phyloP scores from a whole-genome alignment of 345 rosid species.

The Sisymbrium irio region DNA sequence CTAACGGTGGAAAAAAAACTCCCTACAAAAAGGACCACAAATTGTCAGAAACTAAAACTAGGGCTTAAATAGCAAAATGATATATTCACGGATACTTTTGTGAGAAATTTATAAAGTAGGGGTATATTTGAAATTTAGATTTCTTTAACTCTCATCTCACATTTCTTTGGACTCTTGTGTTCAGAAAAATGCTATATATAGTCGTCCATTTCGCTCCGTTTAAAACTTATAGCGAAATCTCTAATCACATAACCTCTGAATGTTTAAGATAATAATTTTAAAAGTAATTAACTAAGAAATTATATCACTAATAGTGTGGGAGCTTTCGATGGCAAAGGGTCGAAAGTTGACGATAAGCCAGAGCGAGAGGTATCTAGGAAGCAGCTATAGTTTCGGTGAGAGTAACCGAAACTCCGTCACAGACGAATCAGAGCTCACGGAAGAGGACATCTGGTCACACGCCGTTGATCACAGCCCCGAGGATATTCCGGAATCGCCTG shows the following conservation, averaged over 20 bases:
- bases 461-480: slow-evolving; percentile 41
- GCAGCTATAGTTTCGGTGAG: slow-evolving; percentile 33
- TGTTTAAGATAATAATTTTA: neutral
- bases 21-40: slow-evolving; percentile 19
- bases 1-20: slow-evolving; percentile 16
- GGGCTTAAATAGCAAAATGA: neutral
- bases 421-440: slow-evolving; percentile 57
- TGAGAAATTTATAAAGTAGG: neutral
- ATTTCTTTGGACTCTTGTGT: slow-evolving; percentile 24
- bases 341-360: slow-evolving; percentile 67
- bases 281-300: neutral
- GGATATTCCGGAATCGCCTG: neutral
- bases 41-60: neutral
- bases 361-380: slow-evolving; percentile 71
- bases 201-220: slow-evolving; percentile 24
- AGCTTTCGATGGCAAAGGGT: slow-evolving; percentile 47
- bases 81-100: neutral
- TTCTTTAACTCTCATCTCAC: neutral
- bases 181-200: slow-evolving; percentile 33
- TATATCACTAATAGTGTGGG: neutral
- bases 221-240: slow-evolving; percentile 34
- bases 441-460: slow-evolving; percentile 87
- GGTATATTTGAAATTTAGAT: neutral
- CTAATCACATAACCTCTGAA: slow-evolving; percentile 10
- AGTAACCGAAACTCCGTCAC: slow-evolving; percentile 30